These are phyloP conservation scores for Bryoglossum gracile DNA, from an alignment of 495 filamentous ascomycete genomes.

Conservation along the genomic window DNA sequence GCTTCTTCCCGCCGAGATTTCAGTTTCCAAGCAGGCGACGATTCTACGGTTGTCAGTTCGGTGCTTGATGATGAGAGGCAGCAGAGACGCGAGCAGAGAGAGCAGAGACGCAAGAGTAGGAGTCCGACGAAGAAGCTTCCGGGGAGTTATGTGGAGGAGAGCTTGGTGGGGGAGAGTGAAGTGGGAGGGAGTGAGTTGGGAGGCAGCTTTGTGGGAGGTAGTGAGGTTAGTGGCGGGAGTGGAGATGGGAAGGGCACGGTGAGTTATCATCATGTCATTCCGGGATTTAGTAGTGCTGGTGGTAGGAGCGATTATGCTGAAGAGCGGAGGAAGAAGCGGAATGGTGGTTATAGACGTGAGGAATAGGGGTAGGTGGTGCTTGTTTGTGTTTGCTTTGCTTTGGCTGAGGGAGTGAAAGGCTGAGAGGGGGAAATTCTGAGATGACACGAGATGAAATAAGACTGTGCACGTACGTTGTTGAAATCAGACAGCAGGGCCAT, in stretches of 20 bases:
- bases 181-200: constrained; percentile 38
- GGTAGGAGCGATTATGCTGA: constrained; percentile 38
- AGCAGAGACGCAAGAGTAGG: constrained; percentile 34
- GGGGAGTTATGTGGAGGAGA: constrained; percentile 12
- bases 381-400: too few species aligned
- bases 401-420: too few species aligned
- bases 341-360: constrained; percentile 19
- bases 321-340: constrained; percentile 36
- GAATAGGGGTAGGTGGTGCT: too few species aligned
- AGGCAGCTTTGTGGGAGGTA: constrained; percentile 2
- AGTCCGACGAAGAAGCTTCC: constrained; percentile 24
- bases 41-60: constrained; percentile 31
- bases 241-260: constrained; percentile 66
- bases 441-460: too few species aligned
- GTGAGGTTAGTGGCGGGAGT: constrained; percentile 29
- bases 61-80: constrained; percentile 34
- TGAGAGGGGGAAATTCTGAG: too few species aligned
- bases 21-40: constrained; percentile 41
- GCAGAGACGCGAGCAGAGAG: constrained; percentile 32
- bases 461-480: too few species aligned
- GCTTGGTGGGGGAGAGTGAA: constrained; percentile 37
- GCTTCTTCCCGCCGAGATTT: constrained; percentile 40
- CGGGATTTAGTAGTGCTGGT: constrained; percentile 49
- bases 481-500: too few species aligned
- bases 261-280: constrained; percentile 72